Base-by-base conservation (phyloP, 345 rosid species). In the Eucalyptus melliodora region DNA sequence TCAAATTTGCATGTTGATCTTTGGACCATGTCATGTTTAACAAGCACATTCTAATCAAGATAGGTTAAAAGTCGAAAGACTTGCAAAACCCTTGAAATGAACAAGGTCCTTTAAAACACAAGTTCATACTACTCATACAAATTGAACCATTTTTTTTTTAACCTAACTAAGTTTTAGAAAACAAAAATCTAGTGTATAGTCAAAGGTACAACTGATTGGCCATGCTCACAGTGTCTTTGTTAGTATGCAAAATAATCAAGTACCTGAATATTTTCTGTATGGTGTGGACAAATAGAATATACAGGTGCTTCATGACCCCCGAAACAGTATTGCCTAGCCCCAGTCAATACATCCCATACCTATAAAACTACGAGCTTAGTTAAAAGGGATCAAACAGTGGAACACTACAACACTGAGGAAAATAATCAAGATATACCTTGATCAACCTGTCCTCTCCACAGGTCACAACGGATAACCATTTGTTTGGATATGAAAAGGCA, bases 271-370 rank as follows among this genome's bases (percentile, higher is more conserved):
- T 34, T 80, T 86, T 90, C 92, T 30, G 34, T 90, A 17, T 31
- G 21, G 62, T 91, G 91, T 65, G 93, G 90, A 86, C 90, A 91
- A 60, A 93, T 53, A 16, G 93, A 92, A 83, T 90, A 92, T 16
- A 93, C 89, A 37, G 91, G 91, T 60, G 93, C 90, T 69, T 92
- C 93, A 86, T 93, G 94, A 40, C 94, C 93, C 87, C 90, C 91
- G 7, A 92, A 88, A 37, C 40, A 37, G 80, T 59, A 80, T 44
- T 83, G 91, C 42, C 87, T 89, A 30, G 67, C 86, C 53, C 92
- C 94, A 24, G 88, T 91, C n/a, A 27, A 34, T 19, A 69, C 88
- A 92, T 93, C 91, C 94, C 94, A 92, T 11, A 92, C 93, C 93
- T 92, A 31, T 23, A 60, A 15, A 60, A n/a, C 31, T 26, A 40